Base-by-base conservation (phyloP, 2,329 filamentous ascomycete genomes). In the Mariannaea sp. region DNA sequence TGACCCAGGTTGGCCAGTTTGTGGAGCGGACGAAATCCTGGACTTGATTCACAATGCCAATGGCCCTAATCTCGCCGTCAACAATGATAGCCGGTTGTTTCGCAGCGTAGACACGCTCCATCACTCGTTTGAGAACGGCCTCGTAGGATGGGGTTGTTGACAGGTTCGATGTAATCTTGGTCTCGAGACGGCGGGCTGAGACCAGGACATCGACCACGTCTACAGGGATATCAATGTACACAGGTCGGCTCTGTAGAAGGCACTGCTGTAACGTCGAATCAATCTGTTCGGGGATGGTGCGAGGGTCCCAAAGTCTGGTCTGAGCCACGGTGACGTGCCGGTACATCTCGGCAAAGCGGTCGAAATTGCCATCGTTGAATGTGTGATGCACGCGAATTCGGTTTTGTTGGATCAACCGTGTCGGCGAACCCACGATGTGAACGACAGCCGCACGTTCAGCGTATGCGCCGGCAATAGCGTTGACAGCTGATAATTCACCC, bases 381-480 rank as follows among this genome's bases (percentile, higher is more conserved):
- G 80, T 81, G 53, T 84, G 81, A 49, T 84, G 81, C 17, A 83
- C 69, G 42, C 75, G 56, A 9, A 70, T 64, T 3, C 77, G 71
- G 2, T 68, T 62, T 8, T 75, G 71, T 55, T 82, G 80, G 3
- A 73, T 70, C 7, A 62, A 56, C 2, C 76, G 71, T 2, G 70
- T 68, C 7, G 81, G 80, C 1, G 77, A 78, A 2, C 82, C 82
- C 17, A 84, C 81, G 35, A 85, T 78, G 59, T 85, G 82, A 9
- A 85, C 76, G 16, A 85, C 76, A 0, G 80, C 74, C 0, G 79
- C 79, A 24, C 74, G 73, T 67, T 85, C 83, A 8, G 81, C 76
- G 62, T 80, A 84, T 3, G 81, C 79, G 1, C 82, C 83, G 2
- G 80, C 82, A 57, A 84, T 77, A 29, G 78, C 82, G 60, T 85